Evolutionary conservation across 345 rosid species (phyloP).

Genomic region (Zanthoxylum bungeanum): DNA sequence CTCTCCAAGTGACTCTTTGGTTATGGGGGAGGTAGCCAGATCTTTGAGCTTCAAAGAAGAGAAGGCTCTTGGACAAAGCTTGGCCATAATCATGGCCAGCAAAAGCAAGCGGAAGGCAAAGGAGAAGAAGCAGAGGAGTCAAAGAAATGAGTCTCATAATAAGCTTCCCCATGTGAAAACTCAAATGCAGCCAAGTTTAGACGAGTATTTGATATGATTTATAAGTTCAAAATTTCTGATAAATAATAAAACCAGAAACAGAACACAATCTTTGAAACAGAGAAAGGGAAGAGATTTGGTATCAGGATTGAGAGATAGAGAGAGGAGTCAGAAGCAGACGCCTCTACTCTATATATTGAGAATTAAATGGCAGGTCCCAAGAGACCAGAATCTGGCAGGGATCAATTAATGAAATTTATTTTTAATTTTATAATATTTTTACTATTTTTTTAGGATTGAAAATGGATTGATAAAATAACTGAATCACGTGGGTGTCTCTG

Average conservation of each 20-base stretch:
- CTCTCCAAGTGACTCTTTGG: conserved; percentile 93
- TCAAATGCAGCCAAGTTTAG: background rate
- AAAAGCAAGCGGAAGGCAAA: conserved; percentile 53
- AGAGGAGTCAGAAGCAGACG: conserved; percentile 23
- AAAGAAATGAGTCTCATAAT: conserved; percentile 28
- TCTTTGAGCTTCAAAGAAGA: conserved; percentile 98
- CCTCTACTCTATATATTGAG: conserved; percentile 49
- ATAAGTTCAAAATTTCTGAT: conserved; percentile 44
- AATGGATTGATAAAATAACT: conserved; percentile 44
- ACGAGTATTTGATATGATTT: conserved; percentile 19
- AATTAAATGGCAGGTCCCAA: conserved; percentile 44
- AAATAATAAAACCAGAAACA: conserved; percentile 23
- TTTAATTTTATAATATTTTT: background rate
- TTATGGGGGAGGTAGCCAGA: conserved; percentile 82
- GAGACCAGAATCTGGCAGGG: conserved; percentile 34
- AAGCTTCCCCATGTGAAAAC: conserved; percentile 30
- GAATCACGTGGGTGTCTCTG: conserved; percentile 68
- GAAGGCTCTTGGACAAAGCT: conserved; percentile 90
- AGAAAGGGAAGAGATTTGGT: background rate
- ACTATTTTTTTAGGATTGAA: conserved; percentile 16
- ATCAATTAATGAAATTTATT: conserved; percentile 34
- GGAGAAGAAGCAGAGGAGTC: conserved; percentile 48
- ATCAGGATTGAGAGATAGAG: conserved; percentile 17
- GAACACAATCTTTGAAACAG: conserved; percentile 1
- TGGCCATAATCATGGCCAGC: conserved; percentile 91